Conservation (phyloP, 768 basidiomycete species). For the Leccinum sublutescens region DNA sequence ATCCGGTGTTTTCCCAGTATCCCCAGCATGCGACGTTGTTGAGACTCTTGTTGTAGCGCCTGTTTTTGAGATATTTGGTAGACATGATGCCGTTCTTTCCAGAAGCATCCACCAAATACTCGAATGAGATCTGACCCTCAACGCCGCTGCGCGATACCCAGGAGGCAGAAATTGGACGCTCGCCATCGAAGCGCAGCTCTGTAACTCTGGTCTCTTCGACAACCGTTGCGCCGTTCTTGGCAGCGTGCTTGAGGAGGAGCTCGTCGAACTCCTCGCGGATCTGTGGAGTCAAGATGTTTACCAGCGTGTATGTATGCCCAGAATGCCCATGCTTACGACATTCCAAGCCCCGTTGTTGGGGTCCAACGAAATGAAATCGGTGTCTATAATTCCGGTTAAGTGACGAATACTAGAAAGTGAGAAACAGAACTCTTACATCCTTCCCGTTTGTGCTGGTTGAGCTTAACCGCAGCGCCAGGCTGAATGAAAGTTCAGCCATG, state of each 20-base stretch:
- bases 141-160: conserved; percentile 3
- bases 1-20: conserved; percentile 33
- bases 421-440: conserved; percentile 3
- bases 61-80: conserved; percentile 33
- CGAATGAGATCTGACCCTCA: conserved; percentile 7
- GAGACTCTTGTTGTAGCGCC: conserved; percentile 33
- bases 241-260: conserved; percentile 5
- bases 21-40: conserved; percentile 37
- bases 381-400: background rate
- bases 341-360: conserved; percentile 9
- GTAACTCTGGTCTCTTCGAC: conserved; percentile 5
- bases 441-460: conserved; percentile 12
- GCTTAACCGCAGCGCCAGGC: conserved; percentile 8
- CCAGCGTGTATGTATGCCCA: background rate
- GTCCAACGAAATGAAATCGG: conserved; percentile 8
- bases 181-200: conserved; percentile 2
- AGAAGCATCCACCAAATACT: conserved; percentile 11
- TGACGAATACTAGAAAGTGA: background rate
- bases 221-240: background rate
- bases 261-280: conserved; percentile 8
- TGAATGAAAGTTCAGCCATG: background rate
- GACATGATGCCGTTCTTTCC: conserved; percentile 13
- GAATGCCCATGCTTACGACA: background rate
- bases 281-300: background rate
- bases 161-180: conserved; percentile 1